Conservation (phyloP, 257 asterid genomes). For the Fraxinus pennsylvanica region DNA sequence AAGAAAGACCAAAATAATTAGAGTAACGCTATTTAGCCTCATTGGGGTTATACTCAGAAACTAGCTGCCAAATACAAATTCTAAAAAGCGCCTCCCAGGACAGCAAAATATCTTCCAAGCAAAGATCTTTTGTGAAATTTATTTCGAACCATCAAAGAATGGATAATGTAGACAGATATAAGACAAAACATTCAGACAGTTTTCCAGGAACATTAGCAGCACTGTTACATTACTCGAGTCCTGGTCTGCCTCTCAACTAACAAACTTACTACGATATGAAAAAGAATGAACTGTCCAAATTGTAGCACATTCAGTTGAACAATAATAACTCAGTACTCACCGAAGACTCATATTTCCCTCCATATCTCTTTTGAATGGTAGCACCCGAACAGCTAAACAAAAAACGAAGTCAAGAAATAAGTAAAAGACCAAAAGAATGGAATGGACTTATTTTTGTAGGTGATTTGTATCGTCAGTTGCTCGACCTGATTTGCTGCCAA, state of each 20-base stretch:
- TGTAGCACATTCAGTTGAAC: constrained; percentile 44
- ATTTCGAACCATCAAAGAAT: constrained; percentile 30
- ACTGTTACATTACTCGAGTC: neutral
- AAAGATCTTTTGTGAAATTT: constrained; percentile 20
- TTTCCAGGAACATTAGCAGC: neutral
- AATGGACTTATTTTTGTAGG: too few relatives aligned
- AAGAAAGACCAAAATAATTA: neutral
- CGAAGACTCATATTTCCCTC: constrained; percentile 47
- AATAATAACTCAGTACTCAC: constrained; percentile 13
- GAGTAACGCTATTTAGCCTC: too few relatives aligned
- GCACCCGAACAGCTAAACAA: too few relatives aligned
- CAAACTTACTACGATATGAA: constrained; percentile 40
- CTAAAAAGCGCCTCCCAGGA: constrained; percentile 18
- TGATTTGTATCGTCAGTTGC: too few relatives aligned
- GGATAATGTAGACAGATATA: constrained; percentile 28
- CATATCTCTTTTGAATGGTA: neutral
- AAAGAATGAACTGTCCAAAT: constrained; percentile 40
- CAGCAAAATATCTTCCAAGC: constrained; percentile 28
- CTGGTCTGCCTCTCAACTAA: neutral
- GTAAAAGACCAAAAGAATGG: too few relatives aligned
- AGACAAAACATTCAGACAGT: neutral
- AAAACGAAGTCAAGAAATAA: too few relatives aligned
- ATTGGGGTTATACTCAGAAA: neutral
- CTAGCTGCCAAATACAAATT: constrained; percentile 25
- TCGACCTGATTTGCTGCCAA: too few relatives aligned